Base-by-base conservation (phyloP, 2,329 filamentous ascomycete genomes). In the Penicillium griseofulvum region DNA sequence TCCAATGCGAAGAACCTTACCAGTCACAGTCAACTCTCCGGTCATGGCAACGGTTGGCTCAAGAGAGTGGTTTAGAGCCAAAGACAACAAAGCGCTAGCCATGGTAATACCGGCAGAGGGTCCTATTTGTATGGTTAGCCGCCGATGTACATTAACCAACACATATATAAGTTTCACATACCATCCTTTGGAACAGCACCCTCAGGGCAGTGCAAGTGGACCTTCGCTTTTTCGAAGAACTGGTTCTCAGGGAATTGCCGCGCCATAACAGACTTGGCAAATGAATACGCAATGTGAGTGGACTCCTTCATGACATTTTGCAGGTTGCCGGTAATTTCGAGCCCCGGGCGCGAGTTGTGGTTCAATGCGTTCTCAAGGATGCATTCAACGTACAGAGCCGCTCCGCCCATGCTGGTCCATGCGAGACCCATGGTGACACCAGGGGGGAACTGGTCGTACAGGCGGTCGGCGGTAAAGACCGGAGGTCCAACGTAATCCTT, bases 241-340 rank as follows among this genome's bases (percentile, higher is more conserved):
- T 87, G 85, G 75, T 99, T 99, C 55, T 91, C 87, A 0, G 91
- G 87, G 78, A 92, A 99, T 38, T 89, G 78, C 68, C 86, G 87
- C 8, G 88, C 91, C 82, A 97, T 87, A 56, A 93, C 81, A 0
- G 91, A 87, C 78, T 97, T 97, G 67, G 91, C 87, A 69, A 96
- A 99, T 0, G 91, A 96, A 79, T 99, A 97, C 44, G 94, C 95
- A 62, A 99, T 97, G 2, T 86, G 81, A 0, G 91, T 94, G 2
- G 92, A 97, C 76, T 99, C 94, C 77, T 97, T 97, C 95, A 99
- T 99, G 37, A 99, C 94, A 16, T 85, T 85, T 78, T 96, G 94
- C 46, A 99, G 82, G 70, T 97, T 97, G 56, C 94, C 94, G 0
- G 94, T 99, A 57, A 92, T 91, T 69, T 96, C 90, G 41, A 99